Evolutionary conservation across 108 stramenopile species (phyloP), one percentile per base, ranked within the genome.

Genomic region (Halocafeteria seosinensis): DNA sequence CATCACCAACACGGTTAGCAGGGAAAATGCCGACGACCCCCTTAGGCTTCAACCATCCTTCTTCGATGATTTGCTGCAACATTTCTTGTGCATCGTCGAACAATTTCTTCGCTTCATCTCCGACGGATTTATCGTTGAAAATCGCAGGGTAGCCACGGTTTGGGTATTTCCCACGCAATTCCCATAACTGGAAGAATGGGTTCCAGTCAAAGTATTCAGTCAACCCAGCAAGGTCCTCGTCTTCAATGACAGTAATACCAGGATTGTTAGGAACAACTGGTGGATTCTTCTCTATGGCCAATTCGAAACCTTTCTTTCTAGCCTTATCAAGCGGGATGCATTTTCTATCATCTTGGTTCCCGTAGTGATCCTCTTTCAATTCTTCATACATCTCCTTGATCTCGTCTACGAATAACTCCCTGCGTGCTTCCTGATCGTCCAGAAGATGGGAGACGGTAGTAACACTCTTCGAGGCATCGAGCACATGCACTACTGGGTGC

Each of bases 81-180:
- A 99, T 88, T 6, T 62, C 69, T 68, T 91, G 92, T 11, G 94
- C 97, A 69, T 99, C 94, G 70, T 92, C 78, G 69, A 91, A 94
- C 25, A 99, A 78, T 66, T 99, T 96, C 83, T 88, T 89, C 25
- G 97, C 97, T 67, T 96, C 97, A 5, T 55, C 58, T 42, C 97
- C 97, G 25, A 99, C 97, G 24, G 83, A 73, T 67, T 88, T 87
- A 68, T 99, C 97, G 50, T 91, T 77, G 79, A 99, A 99, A 64
- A 96, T 99, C 76, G 94, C 91, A 50, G 97, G 97, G 70, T 95
- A 99, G n/a, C 97, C 97, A 37, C 97, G 85, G 75, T 99, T 99
- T 12, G 94, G 97, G 72, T 99, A 99, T 50, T 93, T 87, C 12
- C 97, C 97, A 47, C 97, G 79, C 37, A 99, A 79, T 77, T 99